Base-by-base conservation (phyloP, 2,329 filamentous ascomycete species). In the Cordyceps cateniannulata region DNA sequence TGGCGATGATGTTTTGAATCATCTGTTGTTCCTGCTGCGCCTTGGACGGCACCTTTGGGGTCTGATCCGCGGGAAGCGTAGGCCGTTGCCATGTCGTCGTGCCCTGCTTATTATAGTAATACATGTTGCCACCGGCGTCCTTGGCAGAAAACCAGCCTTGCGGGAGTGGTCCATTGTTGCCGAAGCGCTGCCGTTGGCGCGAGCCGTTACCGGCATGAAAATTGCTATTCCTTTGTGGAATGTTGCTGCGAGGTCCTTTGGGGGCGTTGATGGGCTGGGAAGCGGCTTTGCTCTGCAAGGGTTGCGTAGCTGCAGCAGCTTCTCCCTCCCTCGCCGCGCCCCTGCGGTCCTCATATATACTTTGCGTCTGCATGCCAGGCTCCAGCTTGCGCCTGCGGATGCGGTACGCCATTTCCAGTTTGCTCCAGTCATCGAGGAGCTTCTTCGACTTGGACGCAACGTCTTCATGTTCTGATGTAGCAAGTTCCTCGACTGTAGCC, bases 321-420 rank as follows among this genome's bases (percentile, higher is more conserved):
- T 79, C 77, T 27, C 75, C 73, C 45, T 79, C 77, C 42, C 76
- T 76, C 44, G 74, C 73, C 62, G 76, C 70, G 49, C 70, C 72
- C 61, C 89, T 86, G 60, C 89, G 88, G 68, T 84, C 80, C 65
- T 86, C 84, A 25, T 83, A 84, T 27, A 83, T 80, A 66, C 84
- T 85, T 32, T 82, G 77, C 49, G 79, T 68, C 20, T 77, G 76
- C 52, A 79, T 83, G 65, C 85, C 86, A 27, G 88, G 86, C 70
- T 93, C 91, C 62, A 89, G 77, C 77, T 96, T 96, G 77, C 95
- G 90, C 61, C 93, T 85, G 42, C 91, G 91, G 69, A 99, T 99
- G 62, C 95, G 87, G 74, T 98, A 99, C 7, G 86, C 95, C 40
- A 96, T 82, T 72, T 96, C 89, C 53, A 99, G 79, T 68, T 91